Evolutionary conservation across 345 rosid species (phyloP).

Genomic region (Citrus unshiu): DNA sequence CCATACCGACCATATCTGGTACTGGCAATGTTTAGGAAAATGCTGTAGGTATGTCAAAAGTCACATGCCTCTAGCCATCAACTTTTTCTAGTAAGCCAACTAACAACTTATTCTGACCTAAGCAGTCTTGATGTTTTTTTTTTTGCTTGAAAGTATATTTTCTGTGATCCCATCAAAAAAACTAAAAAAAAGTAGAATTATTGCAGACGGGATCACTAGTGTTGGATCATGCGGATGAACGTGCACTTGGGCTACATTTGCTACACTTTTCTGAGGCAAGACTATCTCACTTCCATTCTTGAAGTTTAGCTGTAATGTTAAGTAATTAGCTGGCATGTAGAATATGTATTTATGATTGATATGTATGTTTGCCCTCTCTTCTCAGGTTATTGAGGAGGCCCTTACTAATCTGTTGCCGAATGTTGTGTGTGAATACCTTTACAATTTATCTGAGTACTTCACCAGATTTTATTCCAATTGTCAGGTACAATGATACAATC

Average conservation of each 20-base stretch:
- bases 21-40: not conserved
- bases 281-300: not conserved
- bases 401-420: slow-evolving; percentile 69
- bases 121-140: not conserved
- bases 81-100: not conserved
- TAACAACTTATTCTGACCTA: not conserved
- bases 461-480: slow-evolving; percentile 73
- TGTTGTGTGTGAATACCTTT: slow-evolving; percentile 79
- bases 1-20: not conserved
- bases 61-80: not conserved
- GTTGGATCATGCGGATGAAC: slow-evolving; percentile 68
- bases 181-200: not conserved
- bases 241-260: slow-evolving; percentile 77
- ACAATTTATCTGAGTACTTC: slow-evolving; percentile 63
- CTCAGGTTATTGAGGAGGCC: slow-evolving; percentile 86
- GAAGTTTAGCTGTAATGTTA: not conserved
- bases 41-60: not conserved
- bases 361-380: not conserved
- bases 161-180: not conserved
- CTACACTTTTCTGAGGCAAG: slow-evolving; percentile 83
- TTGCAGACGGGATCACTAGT: slow-evolving; percentile 49
- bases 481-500: slow-evolving; percentile 40
- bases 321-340: not conserved
- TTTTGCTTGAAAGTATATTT: not conserved
- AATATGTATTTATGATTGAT: not conserved